Conservation (phyloP, 2,329 filamentous ascomycete genomes). For the Botrytis hyacinthi region DNA sequence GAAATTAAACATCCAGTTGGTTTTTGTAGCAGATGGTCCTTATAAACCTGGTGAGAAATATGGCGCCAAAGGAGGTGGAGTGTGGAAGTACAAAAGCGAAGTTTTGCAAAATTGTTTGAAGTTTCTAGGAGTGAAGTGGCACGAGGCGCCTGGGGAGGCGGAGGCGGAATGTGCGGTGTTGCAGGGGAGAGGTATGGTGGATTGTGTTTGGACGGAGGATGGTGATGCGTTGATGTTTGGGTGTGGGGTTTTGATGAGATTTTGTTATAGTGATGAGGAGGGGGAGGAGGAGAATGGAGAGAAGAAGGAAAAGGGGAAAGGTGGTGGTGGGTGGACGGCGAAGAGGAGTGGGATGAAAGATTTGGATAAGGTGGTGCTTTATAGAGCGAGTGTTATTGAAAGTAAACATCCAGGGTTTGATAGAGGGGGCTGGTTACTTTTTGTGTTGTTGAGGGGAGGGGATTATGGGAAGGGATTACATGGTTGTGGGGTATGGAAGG, state of each 20-base stretch:
- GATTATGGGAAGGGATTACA: conserved; percentile 7
- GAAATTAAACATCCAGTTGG: conserved; percentile 69
- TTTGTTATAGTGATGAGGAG: neutral
- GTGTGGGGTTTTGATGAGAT: conserved; percentile 43
- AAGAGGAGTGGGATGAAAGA: conserved; percentile 8
- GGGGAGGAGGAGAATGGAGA: neutral
- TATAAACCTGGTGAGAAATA: conserved; percentile 61
- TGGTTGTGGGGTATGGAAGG: neutral
- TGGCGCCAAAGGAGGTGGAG: neutral
- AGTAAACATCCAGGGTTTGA: conserved; percentile 7
- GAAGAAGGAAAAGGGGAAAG: conserved; percentile 19
- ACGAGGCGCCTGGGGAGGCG: conserved; percentile 87
- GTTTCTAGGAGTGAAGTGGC: conserved; percentile 75
- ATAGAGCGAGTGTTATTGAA: conserved; percentile 22
- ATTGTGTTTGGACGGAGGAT: conserved; percentile 90
- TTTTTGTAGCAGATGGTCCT: conserved; percentile 87
- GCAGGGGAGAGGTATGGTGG: conserved; percentile 75
- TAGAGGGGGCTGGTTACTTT: conserved; percentile 20
- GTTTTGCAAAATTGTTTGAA: conserved; percentile 54
- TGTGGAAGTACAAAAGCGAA: conserved; percentile 42
- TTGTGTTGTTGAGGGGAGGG: conserved; percentile 2
- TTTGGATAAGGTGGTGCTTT: conserved; percentile 19
- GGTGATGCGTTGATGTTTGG: conserved; percentile 96
- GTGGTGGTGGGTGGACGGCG: conserved; percentile 13
- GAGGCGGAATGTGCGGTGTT: conserved; percentile 90